phyloP scores from a whole-genome alignment of 2,329 filamentous ascomycete species.

The Daldinia sp. region DNA sequence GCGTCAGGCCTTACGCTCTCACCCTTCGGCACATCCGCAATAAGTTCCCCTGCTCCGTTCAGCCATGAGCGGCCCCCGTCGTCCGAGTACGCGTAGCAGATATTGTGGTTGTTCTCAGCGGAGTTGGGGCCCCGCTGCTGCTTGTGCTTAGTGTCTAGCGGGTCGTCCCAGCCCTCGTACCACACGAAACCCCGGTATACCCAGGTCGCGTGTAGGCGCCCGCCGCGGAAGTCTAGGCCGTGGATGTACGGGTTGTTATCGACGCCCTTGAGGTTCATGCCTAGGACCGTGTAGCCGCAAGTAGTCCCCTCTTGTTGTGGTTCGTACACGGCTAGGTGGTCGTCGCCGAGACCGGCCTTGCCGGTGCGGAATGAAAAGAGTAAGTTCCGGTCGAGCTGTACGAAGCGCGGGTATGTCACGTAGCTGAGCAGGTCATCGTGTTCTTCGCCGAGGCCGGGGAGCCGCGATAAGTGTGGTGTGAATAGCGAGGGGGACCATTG shows the following conservation, averaged over 20 bases:
- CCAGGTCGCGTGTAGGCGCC: slow-evolving; percentile 60
- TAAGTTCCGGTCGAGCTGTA: slow-evolving; percentile 53
- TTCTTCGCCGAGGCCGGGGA: slow-evolving; percentile 52
- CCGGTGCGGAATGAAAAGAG: slow-evolving; percentile 64
- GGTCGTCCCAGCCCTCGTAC: slow-evolving; percentile 59
- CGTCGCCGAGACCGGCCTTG: slow-evolving; percentile 63
- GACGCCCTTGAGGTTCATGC: slow-evolving; percentile 63
- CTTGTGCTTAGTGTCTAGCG: slow-evolving; percentile 56
- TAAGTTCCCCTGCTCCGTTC: slow-evolving; percentile 52
- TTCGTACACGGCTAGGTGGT: slow-evolving; percentile 60
- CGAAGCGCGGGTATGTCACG: slow-evolving; percentile 65
- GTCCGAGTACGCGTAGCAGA: slow-evolving; percentile 63
- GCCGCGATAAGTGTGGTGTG: slow-evolving; percentile 52
- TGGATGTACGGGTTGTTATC: slow-evolving; percentile 65
- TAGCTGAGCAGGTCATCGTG: slow-evolving; percentile 52
- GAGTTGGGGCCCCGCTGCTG: slow-evolving; percentile 58
- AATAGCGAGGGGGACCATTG: slow-evolving; percentile 54
- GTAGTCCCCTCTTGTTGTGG: not conserved
- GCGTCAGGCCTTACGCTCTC: slow-evolving; percentile 57
- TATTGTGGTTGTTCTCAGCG: slow-evolving; percentile 62
- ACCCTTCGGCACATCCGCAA: slow-evolving; percentile 53
- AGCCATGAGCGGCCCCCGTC: slow-evolving; percentile 59
- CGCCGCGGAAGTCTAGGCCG: slow-evolving; percentile 56
- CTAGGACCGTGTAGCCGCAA: slow-evolving; percentile 54
- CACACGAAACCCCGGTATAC: slow-evolving; percentile 63